These are phyloP conservation scores for Geosiphon pyriformis DNA, from an alignment of 192 early-diverging fungal species.

Conservation along the genomic window DNA sequence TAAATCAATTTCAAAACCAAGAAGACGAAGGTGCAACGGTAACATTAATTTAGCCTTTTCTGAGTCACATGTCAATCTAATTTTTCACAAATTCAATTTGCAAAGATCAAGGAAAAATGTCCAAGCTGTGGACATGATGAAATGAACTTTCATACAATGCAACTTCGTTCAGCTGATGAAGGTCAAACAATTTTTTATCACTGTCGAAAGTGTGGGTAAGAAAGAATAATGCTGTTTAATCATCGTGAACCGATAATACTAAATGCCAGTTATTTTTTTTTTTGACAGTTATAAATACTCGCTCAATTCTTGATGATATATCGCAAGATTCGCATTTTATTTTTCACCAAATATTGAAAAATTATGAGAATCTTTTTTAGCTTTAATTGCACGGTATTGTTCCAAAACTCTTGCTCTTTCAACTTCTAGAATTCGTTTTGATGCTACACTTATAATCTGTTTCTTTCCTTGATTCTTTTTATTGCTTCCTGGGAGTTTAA, in stretches of 20 bases:
- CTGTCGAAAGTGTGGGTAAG: constrained; percentile 92
- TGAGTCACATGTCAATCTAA: background rate
- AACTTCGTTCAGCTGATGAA: constrained; percentile 97
- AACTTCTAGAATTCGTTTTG: constrained; percentile 2
- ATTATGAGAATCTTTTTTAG: constrained; percentile 1
- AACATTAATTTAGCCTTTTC: background rate
- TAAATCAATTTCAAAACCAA: constrained; percentile 34
- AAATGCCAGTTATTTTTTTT: background rate
- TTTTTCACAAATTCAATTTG: background rate
- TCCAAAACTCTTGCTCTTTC: constrained; percentile 7
- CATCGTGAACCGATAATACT: background rate
- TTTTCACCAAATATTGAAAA: too few relatives aligned
- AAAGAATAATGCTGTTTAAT: background rate
- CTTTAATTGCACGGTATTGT: constrained; percentile 15
- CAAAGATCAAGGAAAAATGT: constrained; percentile 90
- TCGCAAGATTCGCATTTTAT: too few relatives aligned
- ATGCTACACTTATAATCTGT: background rate
- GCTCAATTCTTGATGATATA: background rate
- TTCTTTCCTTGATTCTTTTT: background rate
- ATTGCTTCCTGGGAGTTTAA: background rate
- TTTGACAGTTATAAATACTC: constrained; percentile 8
- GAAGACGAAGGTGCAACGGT: constrained; percentile 47
- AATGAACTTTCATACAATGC: constrained; percentile 95
- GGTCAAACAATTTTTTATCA: constrained; percentile 99
- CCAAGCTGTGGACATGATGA: constrained; percentile 88